Percentiles rank a stretch among this genome's conserved stretches.
Conservation (phyloP, 805 yeast species). For the Lipomyces yamanashiensis region DNA sequence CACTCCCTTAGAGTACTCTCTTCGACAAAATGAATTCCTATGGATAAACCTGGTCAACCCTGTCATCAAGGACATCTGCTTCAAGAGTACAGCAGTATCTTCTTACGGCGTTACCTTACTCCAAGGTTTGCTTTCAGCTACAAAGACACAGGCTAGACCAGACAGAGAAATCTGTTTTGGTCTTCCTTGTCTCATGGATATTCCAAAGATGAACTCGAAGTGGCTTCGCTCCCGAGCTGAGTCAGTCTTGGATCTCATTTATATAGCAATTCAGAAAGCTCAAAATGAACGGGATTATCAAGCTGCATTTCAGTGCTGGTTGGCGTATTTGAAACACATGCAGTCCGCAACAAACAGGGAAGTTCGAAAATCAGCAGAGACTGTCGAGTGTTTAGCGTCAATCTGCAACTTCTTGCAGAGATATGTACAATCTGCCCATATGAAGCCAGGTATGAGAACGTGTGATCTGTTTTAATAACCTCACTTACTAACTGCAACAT, state of each 20-base stretch:
- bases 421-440: not conserved
- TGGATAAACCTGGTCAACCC: constrained; percentile 27
- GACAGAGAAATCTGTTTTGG: constrained; percentile 26
- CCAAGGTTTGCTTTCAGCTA: constrained; percentile 5
- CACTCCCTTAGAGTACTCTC: constrained; percentile 1
- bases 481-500: not conserved
- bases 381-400: constrained; percentile 20
- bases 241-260: constrained; percentile 14
- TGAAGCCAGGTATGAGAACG: constrained; percentile 6
- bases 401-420: constrained; percentile 25
- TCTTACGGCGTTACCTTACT: constrained; percentile 11
- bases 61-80: constrained; percentile 21
- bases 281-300: not conserved
- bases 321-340: constrained; percentile 16
- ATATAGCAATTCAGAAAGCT: constrained; percentile 17
- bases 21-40: constrained; percentile 15
- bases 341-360: constrained; percentile 22
- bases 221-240: constrained; percentile 24
- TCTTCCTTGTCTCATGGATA: not conserved
- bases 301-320: constrained; percentile 18
- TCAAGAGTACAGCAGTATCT: constrained; percentile 2
- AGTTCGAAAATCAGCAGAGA: constrained; percentile 29
- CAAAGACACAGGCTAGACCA: constrained; percentile 2
- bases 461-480: not conserved
- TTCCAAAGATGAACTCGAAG: constrained; percentile 25